Evolutionary conservation across 306 rosid genomes (phyloP), one percentile per base, ranked within the genome.

Genomic region (Geum urbanum): DNA sequence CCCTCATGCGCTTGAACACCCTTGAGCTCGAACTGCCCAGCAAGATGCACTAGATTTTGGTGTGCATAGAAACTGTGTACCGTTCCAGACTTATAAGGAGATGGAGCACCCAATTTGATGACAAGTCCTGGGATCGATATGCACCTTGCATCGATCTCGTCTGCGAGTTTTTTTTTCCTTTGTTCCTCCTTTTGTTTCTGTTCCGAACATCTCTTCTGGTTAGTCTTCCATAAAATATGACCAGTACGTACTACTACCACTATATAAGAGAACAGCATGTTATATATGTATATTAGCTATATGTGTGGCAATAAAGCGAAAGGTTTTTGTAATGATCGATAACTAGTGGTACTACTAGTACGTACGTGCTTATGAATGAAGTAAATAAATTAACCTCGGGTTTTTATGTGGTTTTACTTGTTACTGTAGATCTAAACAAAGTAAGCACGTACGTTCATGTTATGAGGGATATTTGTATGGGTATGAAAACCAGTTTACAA

Each of bases 101-200:
- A 76, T 22, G 41, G 85, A 80, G 10, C 59, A 83, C 83, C 74
- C 70, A 86, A 87, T 88, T 85, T 73, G 97, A 84, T 90, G 92
- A 91, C 81, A 73, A 66, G 57, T 75, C 80, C 63, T 54, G 63
- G 41, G 58, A 64, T 73, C 60, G 57, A 67, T 73, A 66, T 24
- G 74, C 74, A 74, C 73, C 62, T 69, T 22, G 61, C 80, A 51
- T 55, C 64, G 20, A 75, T 79, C 81, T 51, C 71, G 74, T 52
- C 52, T 59, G 65, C 72, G 57, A 56, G 50, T 24, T 72, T 68
- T 8, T 78, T 63, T 46, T 14, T 41, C 78, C 56, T 50, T 9
- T 60, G n/a, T 32, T 50, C 12, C 5, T 6, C 6, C 8, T 60
- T 2, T 55, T 22, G 16, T 27, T 56, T 11, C 62, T 56, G 40